Percentiles rank a stretch among this genome's conserved stretches.
phyloP scores from a whole-genome alignment of 176 grass and related monocot genomes.

The Phoenix roebelenii region DNA sequence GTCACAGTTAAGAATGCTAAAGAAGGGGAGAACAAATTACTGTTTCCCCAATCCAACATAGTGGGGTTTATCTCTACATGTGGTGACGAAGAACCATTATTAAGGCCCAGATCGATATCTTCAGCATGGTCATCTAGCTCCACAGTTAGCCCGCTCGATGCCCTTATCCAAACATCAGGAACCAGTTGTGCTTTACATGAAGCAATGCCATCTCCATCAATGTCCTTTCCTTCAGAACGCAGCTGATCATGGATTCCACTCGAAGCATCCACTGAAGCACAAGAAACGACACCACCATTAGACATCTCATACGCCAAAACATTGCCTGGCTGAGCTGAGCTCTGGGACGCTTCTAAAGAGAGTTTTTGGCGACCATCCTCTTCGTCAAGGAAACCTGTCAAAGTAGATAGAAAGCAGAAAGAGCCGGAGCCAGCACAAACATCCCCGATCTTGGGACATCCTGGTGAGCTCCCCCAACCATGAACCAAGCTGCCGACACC shows the following conservation, averaged over 20 bases:
- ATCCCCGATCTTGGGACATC: constrained; percentile 43
- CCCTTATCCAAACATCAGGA: constrained; percentile 78
- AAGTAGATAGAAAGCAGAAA: constrained; percentile 57
- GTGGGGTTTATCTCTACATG: constrained; percentile 62
- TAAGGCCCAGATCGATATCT: constrained; percentile 21
- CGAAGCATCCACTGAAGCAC: constrained; percentile 38
- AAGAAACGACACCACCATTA: constrained; percentile 45
- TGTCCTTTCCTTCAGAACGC: constrained; percentile 21
- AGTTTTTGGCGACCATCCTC: constrained; percentile 24
- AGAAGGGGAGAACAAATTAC: constrained; percentile 55
- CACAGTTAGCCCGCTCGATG: constrained; percentile 32
- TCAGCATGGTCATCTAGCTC: constrained; percentile 34
- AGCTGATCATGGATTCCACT: constrained; percentile 16
- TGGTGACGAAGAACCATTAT: constrained; percentile 37
- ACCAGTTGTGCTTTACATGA: constrained; percentile 66
- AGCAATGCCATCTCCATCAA: constrained; percentile 16
- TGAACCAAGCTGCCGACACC: neutral
- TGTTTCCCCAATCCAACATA: constrained; percentile 69
- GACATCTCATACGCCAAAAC: constrained; percentile 34
- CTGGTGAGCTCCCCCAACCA: constrained; percentile 1
- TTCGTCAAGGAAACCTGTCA: constrained; percentile 24
- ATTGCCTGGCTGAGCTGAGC: constrained; percentile 17
- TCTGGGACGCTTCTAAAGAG: constrained; percentile 19
- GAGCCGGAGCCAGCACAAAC: constrained; percentile 33
- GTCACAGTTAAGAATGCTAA: constrained; percentile 49